Conservation (phyloP, 345 rosid genomes). For the Euphorbia pulcherrima region DNA sequence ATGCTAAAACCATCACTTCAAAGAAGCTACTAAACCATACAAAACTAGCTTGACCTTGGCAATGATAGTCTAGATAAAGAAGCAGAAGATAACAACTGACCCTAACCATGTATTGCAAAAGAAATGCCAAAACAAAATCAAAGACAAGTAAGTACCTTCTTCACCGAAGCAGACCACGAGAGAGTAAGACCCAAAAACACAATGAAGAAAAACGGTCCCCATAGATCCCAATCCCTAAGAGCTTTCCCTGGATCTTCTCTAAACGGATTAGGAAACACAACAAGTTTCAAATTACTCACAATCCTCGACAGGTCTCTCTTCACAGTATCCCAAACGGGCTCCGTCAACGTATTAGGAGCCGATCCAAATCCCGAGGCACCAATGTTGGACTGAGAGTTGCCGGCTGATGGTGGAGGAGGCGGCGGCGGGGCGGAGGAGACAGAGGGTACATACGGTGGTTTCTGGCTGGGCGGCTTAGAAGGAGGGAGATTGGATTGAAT, state of each 20-base stretch:
- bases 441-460: constrained; percentile 31
- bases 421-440: constrained; percentile 39
- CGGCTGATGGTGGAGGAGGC: constrained; percentile 32
- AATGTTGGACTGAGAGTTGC: constrained; percentile 7
- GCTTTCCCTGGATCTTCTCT: constrained; percentile 98
- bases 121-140: background rate
- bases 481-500: constrained; percentile 61
- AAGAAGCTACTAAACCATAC: background rate
- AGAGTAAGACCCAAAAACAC: constrained; percentile 87
- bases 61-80: background rate
- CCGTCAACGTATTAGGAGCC: constrained; percentile 81
- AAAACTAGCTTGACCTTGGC: too few relatives aligned
- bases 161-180: constrained; percentile 79
- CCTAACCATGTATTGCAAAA: background rate
- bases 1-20: background rate
- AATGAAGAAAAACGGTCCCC: constrained; percentile 97
- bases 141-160: constrained; percentile 49
- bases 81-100: background rate
- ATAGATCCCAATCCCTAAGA: constrained; percentile 96
- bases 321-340: constrained; percentile 97
- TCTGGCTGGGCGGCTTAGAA: constrained; percentile 32
- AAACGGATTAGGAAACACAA: constrained; percentile 86
- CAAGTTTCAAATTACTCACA: constrained; percentile 90
- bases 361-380: constrained; percentile 61
- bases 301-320: constrained; percentile 95